Evolutionary conservation across 352 stramenopile genomes (phyloP), one percentile per base, ranked within the genome.

Genomic region (Phytophthora vignae): DNA sequence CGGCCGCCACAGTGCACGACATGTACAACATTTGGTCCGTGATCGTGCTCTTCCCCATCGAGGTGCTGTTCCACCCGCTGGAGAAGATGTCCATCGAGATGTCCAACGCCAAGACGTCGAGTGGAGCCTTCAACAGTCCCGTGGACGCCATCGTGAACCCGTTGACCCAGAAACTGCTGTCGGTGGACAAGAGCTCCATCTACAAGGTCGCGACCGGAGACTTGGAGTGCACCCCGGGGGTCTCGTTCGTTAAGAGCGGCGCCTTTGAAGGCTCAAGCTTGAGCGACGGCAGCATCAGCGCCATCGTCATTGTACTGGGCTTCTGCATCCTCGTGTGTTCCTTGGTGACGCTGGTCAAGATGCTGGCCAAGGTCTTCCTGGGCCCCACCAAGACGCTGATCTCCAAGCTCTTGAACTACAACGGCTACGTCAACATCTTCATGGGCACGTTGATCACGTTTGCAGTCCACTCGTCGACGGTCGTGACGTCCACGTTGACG

Each of bases 11-110:
- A 0, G 76, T 85, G n/a, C 76, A 87, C 65, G 75, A 83, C 64
- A 87, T 85, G 76, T 98, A 97, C 85, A 98, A 98, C 79, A 91
- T 96, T 54, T 82, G 94, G 67, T 90, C 85, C 10, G 82, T 94
- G 7, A 55, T 82, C 58, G 73, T 93, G 15, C 69, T 93, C 38
- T 85, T 96, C 66, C 88, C 87, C 21, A 29, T 94, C n/a, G 89
- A 94, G 55, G 36, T 86, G 12, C 25, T 86, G 4, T 85, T 81
- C 33, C 76, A 82, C 29, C 84, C 83, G 9, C 76, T 96, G 2
- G 77, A 90, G 63, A 60, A 77, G 10, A 52, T 93, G 58, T 90
- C 77, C 1, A 73, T 73, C 7, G 60, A 66, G 33, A 75, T 84
- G 49, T 76, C 75, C 2, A 69, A 73, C 29, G 59, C 71, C 36